Conservation (phyloP, 371 early-diverging fungal genomes). For the Rhizopus microsporus region DNA sequence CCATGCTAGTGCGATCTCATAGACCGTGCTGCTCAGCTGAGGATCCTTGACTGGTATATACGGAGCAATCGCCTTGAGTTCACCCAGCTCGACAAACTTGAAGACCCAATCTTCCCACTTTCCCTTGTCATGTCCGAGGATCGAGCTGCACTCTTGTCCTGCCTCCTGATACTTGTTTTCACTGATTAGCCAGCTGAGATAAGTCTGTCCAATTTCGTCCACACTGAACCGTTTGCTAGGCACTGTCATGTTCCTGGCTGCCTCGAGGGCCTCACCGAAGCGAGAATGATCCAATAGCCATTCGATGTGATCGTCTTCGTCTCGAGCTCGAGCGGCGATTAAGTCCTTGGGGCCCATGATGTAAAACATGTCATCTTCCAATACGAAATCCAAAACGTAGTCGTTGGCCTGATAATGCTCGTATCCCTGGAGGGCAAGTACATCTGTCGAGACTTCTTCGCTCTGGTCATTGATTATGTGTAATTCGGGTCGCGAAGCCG, state of each 20-base stretch:
- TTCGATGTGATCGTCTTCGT: slow-evolving; percentile 88
- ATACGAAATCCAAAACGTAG: slow-evolving; percentile 72
- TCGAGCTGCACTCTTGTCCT: slow-evolving; percentile 67
- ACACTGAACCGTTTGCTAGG: slow-evolving; percentile 61
- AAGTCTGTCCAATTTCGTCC: slow-evolving; percentile 81
- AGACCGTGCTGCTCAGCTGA: slow-evolving; percentile 76
- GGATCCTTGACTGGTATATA: slow-evolving; percentile 80
- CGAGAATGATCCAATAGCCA: slow-evolving; percentile 82
- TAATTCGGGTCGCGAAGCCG: slow-evolving; percentile 82
- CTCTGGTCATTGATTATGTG: slow-evolving; percentile 81
- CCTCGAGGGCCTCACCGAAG: slow-evolving; percentile 80
- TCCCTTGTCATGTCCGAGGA: slow-evolving; percentile 67
- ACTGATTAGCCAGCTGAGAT: slow-evolving; percentile 73
- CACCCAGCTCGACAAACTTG: slow-evolving; percentile 73
- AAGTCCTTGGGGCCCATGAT: slow-evolving; percentile 92
- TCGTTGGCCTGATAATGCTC: slow-evolving; percentile 90
- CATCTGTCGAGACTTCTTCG: slow-evolving; percentile 86
- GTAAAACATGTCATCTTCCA: slow-evolving; percentile 73
- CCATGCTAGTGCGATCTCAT: slow-evolving; percentile 84
- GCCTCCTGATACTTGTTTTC: slow-evolving; percentile 73
- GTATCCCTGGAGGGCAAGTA: slow-evolving; percentile 78
- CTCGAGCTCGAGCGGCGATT: slow-evolving; percentile 84
- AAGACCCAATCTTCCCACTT: slow-evolving; percentile 94
- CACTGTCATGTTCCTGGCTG: slow-evolving; percentile 43
- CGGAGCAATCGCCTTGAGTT: slow-evolving; percentile 74